These are phyloP conservation scores for Eutrema japonicum DNA, from an alignment of 345 rosid species.

Conservation along the genomic window DNA sequence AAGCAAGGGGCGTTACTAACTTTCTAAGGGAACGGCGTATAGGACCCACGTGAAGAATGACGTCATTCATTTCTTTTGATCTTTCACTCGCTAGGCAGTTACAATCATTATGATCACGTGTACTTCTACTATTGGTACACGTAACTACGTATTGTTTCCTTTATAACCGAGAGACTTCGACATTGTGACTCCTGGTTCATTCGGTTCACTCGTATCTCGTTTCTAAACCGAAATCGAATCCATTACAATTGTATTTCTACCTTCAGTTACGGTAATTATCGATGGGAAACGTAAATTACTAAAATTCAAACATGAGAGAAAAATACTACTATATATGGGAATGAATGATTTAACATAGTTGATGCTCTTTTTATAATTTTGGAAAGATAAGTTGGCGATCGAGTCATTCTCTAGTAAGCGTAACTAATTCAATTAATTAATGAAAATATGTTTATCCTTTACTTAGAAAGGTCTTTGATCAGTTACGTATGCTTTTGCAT, in stretches of 20 bases:
- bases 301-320: constrained; percentile 1
- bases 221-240: constrained; percentile 28
- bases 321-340: constrained; percentile 2
- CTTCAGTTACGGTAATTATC: constrained; percentile 2
- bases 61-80: constrained; percentile 39
- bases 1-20: constrained; percentile 50
- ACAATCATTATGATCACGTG: constrained; percentile 52
- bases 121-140: constrained; percentile 14
- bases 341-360: constrained; percentile 18
- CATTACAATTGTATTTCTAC: not conserved
- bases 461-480: constrained; percentile 7
- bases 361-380: constrained; percentile 16
- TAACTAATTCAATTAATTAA: constrained; percentile 16
- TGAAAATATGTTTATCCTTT: not conserved
- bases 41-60: constrained; percentile 50
- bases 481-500: constrained; percentile 23
- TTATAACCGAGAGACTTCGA: not conserved
- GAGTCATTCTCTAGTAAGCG: constrained; percentile 41
- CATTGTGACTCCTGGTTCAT: constrained; percentile 38
- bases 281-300: constrained; percentile 4
- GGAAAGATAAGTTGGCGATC: constrained; percentile 39
- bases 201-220: constrained; percentile 3
- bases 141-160: not conserved
- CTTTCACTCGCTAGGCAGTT: constrained; percentile 47
- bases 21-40: constrained; percentile 57